phyloP scores from a whole-genome alignment of 495 filamentous ascomycete genomes.

The Bacidia rubella region DNA sequence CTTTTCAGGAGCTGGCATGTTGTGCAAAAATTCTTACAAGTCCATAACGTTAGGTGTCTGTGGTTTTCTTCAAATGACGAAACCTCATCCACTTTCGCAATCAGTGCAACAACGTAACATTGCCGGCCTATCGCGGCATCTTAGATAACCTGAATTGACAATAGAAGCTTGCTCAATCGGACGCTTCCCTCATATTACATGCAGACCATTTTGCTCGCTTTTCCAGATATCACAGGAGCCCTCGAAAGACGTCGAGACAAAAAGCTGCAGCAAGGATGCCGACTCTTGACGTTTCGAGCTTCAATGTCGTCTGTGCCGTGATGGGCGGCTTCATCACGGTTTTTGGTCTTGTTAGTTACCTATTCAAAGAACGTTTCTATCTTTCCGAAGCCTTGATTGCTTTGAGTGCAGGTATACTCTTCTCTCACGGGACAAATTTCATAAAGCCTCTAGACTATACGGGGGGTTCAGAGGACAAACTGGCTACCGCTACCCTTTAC shows the following conservation, averaged over 20 bases:
- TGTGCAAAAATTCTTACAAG: too few species aligned
- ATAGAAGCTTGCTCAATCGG: too few species aligned
- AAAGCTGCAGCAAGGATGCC: constrained; percentile 45
- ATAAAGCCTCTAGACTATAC: constrained; percentile 69
- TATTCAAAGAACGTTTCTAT: constrained; percentile 82
- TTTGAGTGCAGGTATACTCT: constrained; percentile 59
- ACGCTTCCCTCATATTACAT: too few species aligned
- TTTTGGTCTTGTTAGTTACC: constrained; percentile 79
- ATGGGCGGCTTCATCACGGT: constrained; percentile 79
- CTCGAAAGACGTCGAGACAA: background rate
- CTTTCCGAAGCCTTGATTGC: constrained; percentile 86
- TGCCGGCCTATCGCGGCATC: too few species aligned
- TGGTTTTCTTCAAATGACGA: too few species aligned
- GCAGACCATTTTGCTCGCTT: too few species aligned
- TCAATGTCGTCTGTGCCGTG: constrained; percentile 76
- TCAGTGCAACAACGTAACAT: too few species aligned
- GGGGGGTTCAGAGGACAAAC: constrained; percentile 40
- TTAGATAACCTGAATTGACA: too few species aligned
- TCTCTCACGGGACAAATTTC: constrained; percentile 60
- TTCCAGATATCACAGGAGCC: background rate
- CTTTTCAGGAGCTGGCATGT: too few species aligned
- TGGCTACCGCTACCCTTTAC: constrained; percentile 57
- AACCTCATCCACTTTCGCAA: too few species aligned
- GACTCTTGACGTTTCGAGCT: constrained; percentile 62
- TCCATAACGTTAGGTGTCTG: too few species aligned